phyloP scores from a whole-genome alignment of 805 yeast genomes.

The Candida railenensis region DNA sequence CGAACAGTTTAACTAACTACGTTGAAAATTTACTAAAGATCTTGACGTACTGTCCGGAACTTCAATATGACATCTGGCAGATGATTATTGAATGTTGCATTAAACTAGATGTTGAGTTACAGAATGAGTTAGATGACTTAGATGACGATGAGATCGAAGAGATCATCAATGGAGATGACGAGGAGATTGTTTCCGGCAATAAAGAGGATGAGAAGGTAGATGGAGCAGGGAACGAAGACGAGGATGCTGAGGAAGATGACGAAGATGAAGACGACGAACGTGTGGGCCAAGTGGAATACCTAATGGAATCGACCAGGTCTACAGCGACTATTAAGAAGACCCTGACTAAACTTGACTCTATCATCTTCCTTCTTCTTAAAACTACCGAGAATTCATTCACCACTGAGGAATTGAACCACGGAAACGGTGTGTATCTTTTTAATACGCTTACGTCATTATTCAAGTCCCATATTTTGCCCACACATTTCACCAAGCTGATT shows the following conservation, averaged over 20 bases:
- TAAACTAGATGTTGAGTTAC: constrained; percentile 87
- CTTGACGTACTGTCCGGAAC: constrained; percentile 70
- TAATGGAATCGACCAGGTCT: constrained; percentile 36
- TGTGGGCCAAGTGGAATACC: constrained; percentile 44
- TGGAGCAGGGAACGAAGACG: constrained; percentile 26
- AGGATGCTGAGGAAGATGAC: constrained; percentile 21
- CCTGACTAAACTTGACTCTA: constrained; percentile 68
- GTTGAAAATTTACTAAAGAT: constrained; percentile 61
- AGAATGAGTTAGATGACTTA: constrained; percentile 80
- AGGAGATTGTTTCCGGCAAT: constrained; percentile 40
- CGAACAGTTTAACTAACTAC: constrained; percentile 57
- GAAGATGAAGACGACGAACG: constrained; percentile 21
- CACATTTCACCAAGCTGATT: constrained; percentile 85
- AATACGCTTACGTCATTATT: constrained; percentile 75
- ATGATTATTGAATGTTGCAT: constrained; percentile 76
- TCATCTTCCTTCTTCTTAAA: constrained; percentile 57
- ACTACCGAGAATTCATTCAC: constrained; percentile 51
- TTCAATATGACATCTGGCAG: constrained; percentile 76
- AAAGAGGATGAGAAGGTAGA: constrained; percentile 23
- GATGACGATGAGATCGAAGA: constrained; percentile 68
- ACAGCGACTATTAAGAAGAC: constrained; percentile 51
- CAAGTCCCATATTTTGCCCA: constrained; percentile 80
- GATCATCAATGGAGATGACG: constrained; percentile 43
- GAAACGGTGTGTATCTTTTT: constrained; percentile 67
- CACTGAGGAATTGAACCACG: constrained; percentile 50